These are phyloP conservation scores for Aspergillus quadricinctus DNA, from an alignment of 2,329 filamentous ascomycete genomes.

Conservation along the genomic window DNA sequence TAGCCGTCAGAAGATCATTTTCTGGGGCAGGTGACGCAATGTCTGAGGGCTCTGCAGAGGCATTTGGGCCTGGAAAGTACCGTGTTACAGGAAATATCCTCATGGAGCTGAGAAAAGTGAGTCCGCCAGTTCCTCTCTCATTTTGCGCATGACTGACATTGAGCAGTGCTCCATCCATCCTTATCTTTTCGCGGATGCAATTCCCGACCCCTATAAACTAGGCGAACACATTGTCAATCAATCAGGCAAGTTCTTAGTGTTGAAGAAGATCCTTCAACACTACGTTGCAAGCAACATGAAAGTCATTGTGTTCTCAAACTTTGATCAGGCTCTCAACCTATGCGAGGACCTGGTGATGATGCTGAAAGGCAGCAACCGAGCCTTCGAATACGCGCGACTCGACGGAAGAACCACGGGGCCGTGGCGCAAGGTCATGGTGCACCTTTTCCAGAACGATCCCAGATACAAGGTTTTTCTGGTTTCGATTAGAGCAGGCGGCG, in stretches of 20 bases:
- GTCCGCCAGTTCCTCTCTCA: background rate
- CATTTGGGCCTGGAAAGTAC: conserved; percentile 20
- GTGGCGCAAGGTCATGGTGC: conserved; percentile 49
- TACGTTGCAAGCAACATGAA: conserved; percentile 34
- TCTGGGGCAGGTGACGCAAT: background rate
- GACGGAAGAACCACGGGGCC: conserved; percentile 50
- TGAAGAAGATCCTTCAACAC: conserved; percentile 41
- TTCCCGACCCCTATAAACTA: conserved; percentile 40
- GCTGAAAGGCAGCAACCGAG: conserved; percentile 38
- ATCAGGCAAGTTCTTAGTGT: conserved; percentile 54
- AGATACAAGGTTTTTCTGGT: conserved; percentile 53
- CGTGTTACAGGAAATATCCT: conserved; percentile 43
- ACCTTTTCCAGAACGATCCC: conserved; percentile 49
- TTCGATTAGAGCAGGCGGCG: conserved; percentile 52
- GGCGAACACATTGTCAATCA: conserved; percentile 47
- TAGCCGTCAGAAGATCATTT: conserved; percentile 23
- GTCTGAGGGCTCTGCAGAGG: background rate
- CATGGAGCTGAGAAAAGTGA: conserved; percentile 51
- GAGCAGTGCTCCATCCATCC: conserved; percentile 49
- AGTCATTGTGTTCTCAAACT: conserved; percentile 55
- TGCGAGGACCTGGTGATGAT: conserved; percentile 49
- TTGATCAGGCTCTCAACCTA: conserved; percentile 49
- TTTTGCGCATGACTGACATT: conserved; percentile 2
- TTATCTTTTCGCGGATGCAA: conserved; percentile 46
- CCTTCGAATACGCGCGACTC: conserved; percentile 47